Percentiles rank a stretch among this genome's conserved stretches.
These are phyloP conservation scores for Trichoderma guizhouense DNA, from an alignment of 2,329 filamentous ascomycete genomes.

Conservation along the genomic window DNA sequence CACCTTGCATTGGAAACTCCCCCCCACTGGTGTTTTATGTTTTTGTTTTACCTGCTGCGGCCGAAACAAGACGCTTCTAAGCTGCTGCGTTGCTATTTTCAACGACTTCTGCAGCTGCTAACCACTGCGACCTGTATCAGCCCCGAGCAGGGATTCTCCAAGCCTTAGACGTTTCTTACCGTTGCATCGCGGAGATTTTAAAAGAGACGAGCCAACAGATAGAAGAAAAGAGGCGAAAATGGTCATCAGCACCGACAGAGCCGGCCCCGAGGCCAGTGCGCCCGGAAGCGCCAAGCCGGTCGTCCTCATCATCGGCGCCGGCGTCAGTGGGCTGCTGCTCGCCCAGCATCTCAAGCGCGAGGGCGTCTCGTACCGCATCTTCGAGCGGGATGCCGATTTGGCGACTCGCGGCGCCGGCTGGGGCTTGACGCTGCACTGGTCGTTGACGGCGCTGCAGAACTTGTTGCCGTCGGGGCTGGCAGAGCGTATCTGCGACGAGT, in stretches of 20 bases:
- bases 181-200: neutral
- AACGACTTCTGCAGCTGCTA: neutral
- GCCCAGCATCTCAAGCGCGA: slow-evolving; percentile 33
- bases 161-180: neutral
- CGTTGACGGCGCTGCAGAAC: slow-evolving; percentile 48
- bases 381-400: slow-evolving; percentile 50
- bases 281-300: slow-evolving; percentile 17
- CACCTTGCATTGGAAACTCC: neutral
- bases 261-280: neutral
- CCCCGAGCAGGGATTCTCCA: slow-evolving; percentile 1
- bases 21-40: neutral
- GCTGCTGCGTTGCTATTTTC: neutral
- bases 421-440: slow-evolving; percentile 64
- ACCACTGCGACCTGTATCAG: neutral
- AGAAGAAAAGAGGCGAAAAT: neutral
- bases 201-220: neutral
- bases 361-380: slow-evolving; percentile 45
- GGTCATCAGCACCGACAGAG: slow-evolving; percentile 7
- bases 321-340: slow-evolving; percentile 37
- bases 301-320: slow-evolving; percentile 38
- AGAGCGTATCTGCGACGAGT: slow-evolving; percentile 41
- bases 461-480: slow-evolving; percentile 49
- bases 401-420: slow-evolving; percentile 52
- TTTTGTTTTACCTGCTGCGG: neutral
- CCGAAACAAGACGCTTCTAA: neutral